Percentiles rank a stretch among this genome's conserved stretches.
Evolutionary conservation across 169 alveolate genomes (phyloP).

Genomic region (Cryptosporidium canis): DNA sequence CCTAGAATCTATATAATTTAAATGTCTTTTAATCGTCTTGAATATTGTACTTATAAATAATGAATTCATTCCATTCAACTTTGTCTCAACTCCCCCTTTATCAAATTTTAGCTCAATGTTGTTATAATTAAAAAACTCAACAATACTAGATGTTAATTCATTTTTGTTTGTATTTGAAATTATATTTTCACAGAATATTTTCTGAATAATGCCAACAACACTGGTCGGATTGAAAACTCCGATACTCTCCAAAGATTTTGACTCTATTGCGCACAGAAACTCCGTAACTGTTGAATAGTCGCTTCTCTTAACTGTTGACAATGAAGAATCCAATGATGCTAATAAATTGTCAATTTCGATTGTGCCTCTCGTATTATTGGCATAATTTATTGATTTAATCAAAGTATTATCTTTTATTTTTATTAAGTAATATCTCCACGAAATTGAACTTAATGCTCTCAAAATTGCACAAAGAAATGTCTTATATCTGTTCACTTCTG

Average conservation of each 20-base stretch:
- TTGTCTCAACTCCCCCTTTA: not conserved
- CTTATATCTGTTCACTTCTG: conserved; percentile 16
- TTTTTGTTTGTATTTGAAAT: not conserved
- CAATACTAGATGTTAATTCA: not conserved
- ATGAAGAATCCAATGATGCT: conserved; percentile 10
- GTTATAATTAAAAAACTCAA: not conserved
- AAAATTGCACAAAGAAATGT: conserved; percentile 42
- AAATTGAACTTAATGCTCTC: conserved; percentile 42
- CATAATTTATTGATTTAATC: conserved; percentile 6
- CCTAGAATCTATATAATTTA: not conserved
- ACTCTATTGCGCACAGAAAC: not conserved
- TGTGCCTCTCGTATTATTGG: not conserved
- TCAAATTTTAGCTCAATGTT: not conserved
- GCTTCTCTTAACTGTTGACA: not conserved
- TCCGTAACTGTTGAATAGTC: conserved; percentile 16
- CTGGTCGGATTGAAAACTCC: not conserved
- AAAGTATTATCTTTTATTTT: not conserved
- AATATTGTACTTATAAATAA: not conserved
- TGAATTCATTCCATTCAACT: not conserved
- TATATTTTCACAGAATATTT: not conserved
- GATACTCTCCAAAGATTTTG: not conserved
- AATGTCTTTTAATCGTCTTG: not conserved
- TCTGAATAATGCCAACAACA: not conserved
- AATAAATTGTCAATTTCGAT: not conserved
- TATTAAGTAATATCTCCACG: conserved; percentile 49